Evolutionary conservation across 1,139 yeast genomes (phyloP), one percentile per base, ranked within the genome.

Genomic region (Tardiomyces depauwii): DNA sequence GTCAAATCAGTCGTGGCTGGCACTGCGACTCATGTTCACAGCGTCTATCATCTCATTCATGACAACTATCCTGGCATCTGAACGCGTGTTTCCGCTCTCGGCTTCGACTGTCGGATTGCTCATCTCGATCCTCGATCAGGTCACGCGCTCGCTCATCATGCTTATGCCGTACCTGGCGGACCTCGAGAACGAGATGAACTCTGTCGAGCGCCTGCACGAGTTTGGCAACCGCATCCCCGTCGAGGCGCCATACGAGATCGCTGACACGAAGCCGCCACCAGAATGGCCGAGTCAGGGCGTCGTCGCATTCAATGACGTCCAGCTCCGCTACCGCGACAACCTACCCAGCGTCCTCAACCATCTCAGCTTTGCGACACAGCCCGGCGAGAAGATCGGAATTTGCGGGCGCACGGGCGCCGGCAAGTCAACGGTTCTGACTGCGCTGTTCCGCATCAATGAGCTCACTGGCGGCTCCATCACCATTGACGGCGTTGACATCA

Each of bases 331-430:
- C 62, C 77, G 95, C 58, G 82, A 80, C 1, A 85, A 78, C 1
- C 69, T 87, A 46, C 95, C 96, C 0, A 66, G 74, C 32, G 94
- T 84, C 3, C 67, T 88, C 59, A 79, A 80, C 51, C 63, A 76
- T 47, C 61, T 87, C 44, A 63, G 55, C 28, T 58, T 81, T 28
- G 46, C 55, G 4, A 56, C 82, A 27, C 62, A 67, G 13, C 72
- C 78, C 1, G 73, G 77, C 14, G 79, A 80, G 59, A 81, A 80
- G 58, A 71, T 82, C 50, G 89, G 89, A 42, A 78, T 82, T 49
- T 80, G 86, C 64, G 91, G 91, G 21, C 74, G 89, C 55, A 82
- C 89, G 1, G 91, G 91, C 49, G 88, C 89, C 10, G 89, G 89
- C 42, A 82, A 82, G 61, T 75, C 82, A 18, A 77, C 86, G 1